Conservation (phyloP, 2,329 filamentous ascomycete genomes). For the Penicillium sp. region DNA sequence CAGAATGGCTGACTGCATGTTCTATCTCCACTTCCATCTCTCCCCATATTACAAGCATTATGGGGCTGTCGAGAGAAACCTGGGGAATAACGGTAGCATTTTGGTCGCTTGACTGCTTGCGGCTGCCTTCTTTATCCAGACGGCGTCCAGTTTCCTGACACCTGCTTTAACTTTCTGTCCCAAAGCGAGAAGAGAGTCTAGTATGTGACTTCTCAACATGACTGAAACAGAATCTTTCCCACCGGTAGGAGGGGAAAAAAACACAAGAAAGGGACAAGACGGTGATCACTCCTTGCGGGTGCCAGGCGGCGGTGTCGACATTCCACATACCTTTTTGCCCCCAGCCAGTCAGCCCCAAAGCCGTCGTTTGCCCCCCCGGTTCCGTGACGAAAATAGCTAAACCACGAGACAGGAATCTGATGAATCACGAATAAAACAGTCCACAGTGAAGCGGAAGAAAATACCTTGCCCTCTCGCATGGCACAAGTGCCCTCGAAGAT, state of each 20-base stretch:
- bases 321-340: constrained; percentile 1
- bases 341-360: too few relatives aligned
- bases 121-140: neutral
- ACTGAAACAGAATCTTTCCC: constrained; percentile 4
- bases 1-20: too few relatives aligned
- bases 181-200: neutral
- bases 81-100: too few relatives aligned
- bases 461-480: neutral
- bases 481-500: neutral
- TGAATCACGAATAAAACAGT: neutral
- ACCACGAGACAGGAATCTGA: constrained; percentile 8
- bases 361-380: neutral
- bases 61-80: neutral
- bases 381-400: constrained; percentile 30
- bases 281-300: constrained; percentile 1
- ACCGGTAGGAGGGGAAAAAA: constrained; percentile 1
- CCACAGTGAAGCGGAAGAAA: too few relatives aligned
- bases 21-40: neutral
- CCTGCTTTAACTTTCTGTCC: neutral
- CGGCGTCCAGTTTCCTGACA: neutral
- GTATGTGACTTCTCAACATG: constrained; percentile 9
- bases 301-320: constrained; percentile 9
- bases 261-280: constrained; percentile 1
- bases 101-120: too few relatives aligned
- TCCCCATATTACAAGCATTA: neutral